Evolutionary conservation across 495 filamentous ascomycete genomes (phyloP).

Genomic region (Echria macrotheca): DNA sequence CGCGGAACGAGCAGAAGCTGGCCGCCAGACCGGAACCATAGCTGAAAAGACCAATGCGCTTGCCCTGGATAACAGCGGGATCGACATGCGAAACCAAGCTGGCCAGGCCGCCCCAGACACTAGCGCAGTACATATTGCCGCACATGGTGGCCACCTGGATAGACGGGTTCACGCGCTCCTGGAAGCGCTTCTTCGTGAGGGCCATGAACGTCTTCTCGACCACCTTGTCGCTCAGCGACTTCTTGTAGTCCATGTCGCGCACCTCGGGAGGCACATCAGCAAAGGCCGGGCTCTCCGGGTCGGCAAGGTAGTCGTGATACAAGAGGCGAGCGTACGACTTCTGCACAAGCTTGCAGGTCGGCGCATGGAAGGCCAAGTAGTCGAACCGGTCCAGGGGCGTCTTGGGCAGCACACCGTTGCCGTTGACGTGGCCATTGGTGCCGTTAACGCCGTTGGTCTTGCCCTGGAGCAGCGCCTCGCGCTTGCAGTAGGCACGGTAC

Average conservation of each 20-base stretch:
- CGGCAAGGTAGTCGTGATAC: conserved; percentile 89
- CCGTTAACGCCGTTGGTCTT: conserved; percentile 52
- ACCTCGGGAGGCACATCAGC: conserved; percentile 82
- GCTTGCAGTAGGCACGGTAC: conserved; percentile 90
- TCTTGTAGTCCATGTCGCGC: conserved; percentile 74
- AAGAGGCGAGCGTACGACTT: conserved; percentile 94
- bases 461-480: conserved; percentile 57
- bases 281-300: conserved; percentile 74
- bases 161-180: conserved; percentile 75
- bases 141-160: conserved; percentile 88
- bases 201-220: conserved; percentile 95
- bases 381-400: conserved; percentile 88
- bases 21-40: conserved; percentile 91
- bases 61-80: conserved; percentile 64
- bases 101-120: conserved; percentile 81
- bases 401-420: conserved; percentile 45
- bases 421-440: conserved; percentile 50
- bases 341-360: conserved; percentile 94
- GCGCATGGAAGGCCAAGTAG: conserved; percentile 91
- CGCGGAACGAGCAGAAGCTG: conserved; percentile 82
- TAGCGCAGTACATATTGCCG: conserved; percentile 99
- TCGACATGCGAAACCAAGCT: conserved; percentile 69
- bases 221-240: conserved; percentile 83
- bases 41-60: conserved; percentile 87
- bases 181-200: conserved; percentile 92